phyloP scores from a whole-genome alignment of 768 basidiomycete genomes.

The Baorangia bicolor region DNA sequence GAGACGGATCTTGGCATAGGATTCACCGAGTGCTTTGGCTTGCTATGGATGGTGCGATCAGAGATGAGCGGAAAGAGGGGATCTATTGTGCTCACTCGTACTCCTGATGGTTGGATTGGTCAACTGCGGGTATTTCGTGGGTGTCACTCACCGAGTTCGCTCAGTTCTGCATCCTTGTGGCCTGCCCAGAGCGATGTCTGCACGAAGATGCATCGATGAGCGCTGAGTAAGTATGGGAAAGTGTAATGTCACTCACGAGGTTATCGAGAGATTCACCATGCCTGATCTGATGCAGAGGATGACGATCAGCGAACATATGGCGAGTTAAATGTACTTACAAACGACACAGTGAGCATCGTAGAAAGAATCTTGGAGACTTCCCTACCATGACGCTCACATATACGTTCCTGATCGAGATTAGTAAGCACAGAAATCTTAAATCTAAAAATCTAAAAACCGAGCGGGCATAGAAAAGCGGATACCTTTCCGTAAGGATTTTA shows the following conservation, averaged over 20 bases:
- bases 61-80: neutral
- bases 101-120: slow-evolving; percentile 40
- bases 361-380: neutral
- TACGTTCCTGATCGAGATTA: too few relatives aligned
- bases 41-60: slow-evolving; percentile 39
- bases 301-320: neutral
- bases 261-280: slow-evolving; percentile 83
- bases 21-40: slow-evolving; percentile 59
- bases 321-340: slow-evolving; percentile 20
- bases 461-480: too few relatives aligned
- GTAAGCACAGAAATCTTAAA: too few relatives aligned
- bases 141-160: slow-evolving; percentile 61
- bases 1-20: slow-evolving; percentile 49
- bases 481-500: too few relatives aligned
- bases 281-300: slow-evolving; percentile 47
- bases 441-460: too few relatives aligned
- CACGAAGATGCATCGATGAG: neutral
- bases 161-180: slow-evolving; percentile 69
- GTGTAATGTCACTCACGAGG: slow-evolving; percentile 42
- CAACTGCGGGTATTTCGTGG: neutral
- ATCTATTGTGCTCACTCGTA: slow-evolving; percentile 40
- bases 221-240: too few relatives aligned
- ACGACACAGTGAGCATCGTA: slow-evolving; percentile 24
- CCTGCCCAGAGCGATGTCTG: slow-evolving; percentile 65
- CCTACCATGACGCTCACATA: too few relatives aligned